phyloP scores from a whole-genome alignment of 495 filamentous ascomycete genomes.

The Durotheca rogersii region DNA sequence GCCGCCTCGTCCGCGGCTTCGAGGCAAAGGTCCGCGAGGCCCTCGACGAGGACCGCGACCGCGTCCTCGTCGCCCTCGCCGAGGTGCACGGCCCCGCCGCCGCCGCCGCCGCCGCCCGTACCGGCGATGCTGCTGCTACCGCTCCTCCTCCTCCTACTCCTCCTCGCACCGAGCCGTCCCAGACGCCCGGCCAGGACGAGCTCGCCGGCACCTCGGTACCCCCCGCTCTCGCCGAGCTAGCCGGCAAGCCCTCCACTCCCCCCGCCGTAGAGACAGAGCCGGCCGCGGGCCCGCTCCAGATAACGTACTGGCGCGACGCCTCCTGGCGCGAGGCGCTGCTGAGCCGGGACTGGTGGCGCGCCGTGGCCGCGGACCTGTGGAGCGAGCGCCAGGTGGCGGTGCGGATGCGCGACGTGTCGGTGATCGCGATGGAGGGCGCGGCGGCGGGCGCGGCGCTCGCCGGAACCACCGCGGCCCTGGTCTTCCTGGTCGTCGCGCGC shows the following conservation, averaged over 20 bases:
- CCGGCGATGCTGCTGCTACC: conserved; percentile 10
- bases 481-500: conserved; percentile 57
- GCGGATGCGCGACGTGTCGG: conserved; percentile 72
- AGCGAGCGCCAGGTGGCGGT: conserved; percentile 69
- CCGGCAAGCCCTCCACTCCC: too few species aligned
- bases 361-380: conserved; percentile 54
- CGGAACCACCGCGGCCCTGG: conserved; percentile 58
- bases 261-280: not conserved
- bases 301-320: conserved; percentile 51
- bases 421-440: conserved; percentile 67
- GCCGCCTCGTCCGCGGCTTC: conserved; percentile 75
- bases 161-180: conserved; percentile 10
- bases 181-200: conserved; percentile 11
- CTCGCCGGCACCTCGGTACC: too few species aligned
- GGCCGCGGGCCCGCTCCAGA: conserved; percentile 21
- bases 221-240: too few species aligned
- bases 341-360: conserved; percentile 30
- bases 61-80: too few species aligned
- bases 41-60: conserved; percentile 64
- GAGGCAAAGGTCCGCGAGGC: conserved; percentile 59
- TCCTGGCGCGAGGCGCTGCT: conserved; percentile 45
- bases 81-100: not conserved
- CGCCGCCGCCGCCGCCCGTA: conserved; percentile 1
- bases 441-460: conserved; percentile 69
- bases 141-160: too few species aligned